Evolutionary conservation across 768 basidiomycete species (phyloP), one percentile per base, ranked within the genome.

Genomic region (Serendipita sp.): DNA sequence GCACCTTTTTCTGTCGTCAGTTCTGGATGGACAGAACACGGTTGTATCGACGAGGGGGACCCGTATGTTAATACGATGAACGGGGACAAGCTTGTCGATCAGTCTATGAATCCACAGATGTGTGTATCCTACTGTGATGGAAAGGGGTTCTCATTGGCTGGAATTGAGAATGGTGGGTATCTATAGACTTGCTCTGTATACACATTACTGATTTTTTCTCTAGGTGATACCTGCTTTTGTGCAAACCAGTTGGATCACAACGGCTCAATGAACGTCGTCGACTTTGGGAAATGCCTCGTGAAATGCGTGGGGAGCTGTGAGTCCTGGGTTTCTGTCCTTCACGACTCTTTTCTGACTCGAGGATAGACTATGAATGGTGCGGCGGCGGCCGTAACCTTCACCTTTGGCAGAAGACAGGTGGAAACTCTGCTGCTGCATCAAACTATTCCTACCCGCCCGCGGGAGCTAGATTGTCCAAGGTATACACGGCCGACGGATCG

Each of bases 331-430:
- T 18, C n/a, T 8, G 7, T 32, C n/a, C n/a, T 8, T 51, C 5
- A 18, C 48, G 7, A 18, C 8, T 32, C n/a, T 51, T 18, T 18
- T 8, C 48, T 51, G 8, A 51, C n/a, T 18, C 48, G n/a, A n/a
- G 8, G n/a, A n/a, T 38, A 60, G 56, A 60, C 37, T 60, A 60
- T 30, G 56, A 60, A 32, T 60, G 56, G 56, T 60, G 56, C 34
- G 56, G 56, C 34, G 56, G 56, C n/a, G 56, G 56, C n/a, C 56
- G 56, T 60, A 60, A 60, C 34, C 37, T 60, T n/a, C 56, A 30
- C 0, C 28, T 60, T 28, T 60, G 37, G 30, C 28, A 32, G 34
- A 60, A 60, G 37, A 60, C 56, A 8, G 56, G 56, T 28, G 56
- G 16, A 37, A 38, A n/a, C 8, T 60, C 56, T 35, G 56, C 37